Percentiles rank a stretch among this genome's conserved stretches.
These are phyloP conservation scores for Albugo candida DNA, from an alignment of 352 stramenopile genomes.

Conservation along the genomic window DNA sequence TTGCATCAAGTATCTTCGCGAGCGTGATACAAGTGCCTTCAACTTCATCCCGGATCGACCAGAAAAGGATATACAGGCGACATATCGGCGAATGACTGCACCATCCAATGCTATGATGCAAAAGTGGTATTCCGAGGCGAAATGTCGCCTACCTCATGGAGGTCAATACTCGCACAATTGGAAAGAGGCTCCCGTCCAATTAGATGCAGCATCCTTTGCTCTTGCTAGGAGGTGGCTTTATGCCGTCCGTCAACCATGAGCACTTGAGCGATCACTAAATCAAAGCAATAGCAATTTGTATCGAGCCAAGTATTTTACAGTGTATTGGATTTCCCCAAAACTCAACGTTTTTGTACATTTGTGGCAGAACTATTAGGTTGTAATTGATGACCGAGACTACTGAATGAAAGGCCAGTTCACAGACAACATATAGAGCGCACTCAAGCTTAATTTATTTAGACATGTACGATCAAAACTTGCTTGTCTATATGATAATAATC, in stretches of 20 bases:
- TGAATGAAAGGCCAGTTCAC: too few species aligned
- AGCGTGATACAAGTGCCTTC: slow-evolving; percentile 3
- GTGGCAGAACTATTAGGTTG: too few species aligned
- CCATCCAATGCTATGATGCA: slow-evolving; percentile 79
- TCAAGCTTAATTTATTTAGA: too few species aligned
- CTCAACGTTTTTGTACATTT: too few species aligned
- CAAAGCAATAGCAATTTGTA: too few species aligned
- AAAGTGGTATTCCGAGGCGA: slow-evolving; percentile 82
- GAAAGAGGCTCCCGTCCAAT: slow-evolving; percentile 42
- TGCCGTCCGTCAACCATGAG: slow-evolving; percentile 32
- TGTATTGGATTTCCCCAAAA: too few species aligned
- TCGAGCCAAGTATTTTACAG: too few species aligned
- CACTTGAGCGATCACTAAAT: too few species aligned
- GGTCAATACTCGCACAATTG: slow-evolving; percentile 42
- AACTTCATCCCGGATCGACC: slow-evolving; percentile 14
- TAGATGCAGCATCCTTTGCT: slow-evolving; percentile 64
- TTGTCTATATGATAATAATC: too few species aligned
- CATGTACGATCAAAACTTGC: too few species aligned
- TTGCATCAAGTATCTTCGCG: slow-evolving; percentile 71
- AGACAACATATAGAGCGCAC: too few species aligned
- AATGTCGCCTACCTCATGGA: slow-evolving; percentile 61
- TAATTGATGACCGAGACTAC: too few species aligned
- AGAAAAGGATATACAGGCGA: slow-evolving; percentile 9
- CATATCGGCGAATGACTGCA: slow-evolving; percentile 31
- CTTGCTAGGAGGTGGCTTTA: slow-evolving; percentile 70